Percentiles rank a stretch among this genome's conserved stretches.
phyloP scores from a whole-genome alignment of 345 rosid species.

The Pseudoturritis turrita region DNA sequence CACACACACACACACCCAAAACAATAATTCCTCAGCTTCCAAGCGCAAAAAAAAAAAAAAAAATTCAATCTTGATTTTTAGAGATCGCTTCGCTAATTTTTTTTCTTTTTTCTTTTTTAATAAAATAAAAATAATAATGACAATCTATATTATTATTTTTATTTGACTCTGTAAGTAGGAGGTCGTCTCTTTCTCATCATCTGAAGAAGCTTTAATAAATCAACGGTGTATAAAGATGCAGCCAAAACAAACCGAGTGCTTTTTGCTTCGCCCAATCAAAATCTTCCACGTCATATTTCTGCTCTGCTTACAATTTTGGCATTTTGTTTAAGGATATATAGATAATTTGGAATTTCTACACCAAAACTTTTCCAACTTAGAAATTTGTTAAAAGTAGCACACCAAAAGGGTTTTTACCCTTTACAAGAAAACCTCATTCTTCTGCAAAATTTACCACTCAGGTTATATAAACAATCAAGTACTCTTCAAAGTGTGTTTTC shows the following conservation, averaged over 20 bases:
- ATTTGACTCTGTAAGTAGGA: too few species aligned
- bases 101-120: not conserved
- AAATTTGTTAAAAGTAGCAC: too few species aligned
- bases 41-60: not conserved
- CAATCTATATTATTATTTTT: not conserved
- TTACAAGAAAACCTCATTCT: too few species aligned
- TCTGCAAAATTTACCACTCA: too few species aligned
- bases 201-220: conserved; percentile 4
- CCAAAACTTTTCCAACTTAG: too few species aligned
- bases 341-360: too few species aligned
- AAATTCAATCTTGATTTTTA: conserved; percentile 14
- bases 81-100: conserved; percentile 17
- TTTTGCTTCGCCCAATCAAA: not conserved
- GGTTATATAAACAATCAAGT: too few species aligned
- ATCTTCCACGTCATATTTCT: not conserved
- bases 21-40: conserved; percentile 24
- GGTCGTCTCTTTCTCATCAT: not conserved
- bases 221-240: conserved; percentile 4
- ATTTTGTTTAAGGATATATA: too few species aligned
- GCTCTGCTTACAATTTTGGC: not conserved
- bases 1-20: not conserved
- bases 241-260: not conserved
- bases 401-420: too few species aligned
- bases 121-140: not conserved
- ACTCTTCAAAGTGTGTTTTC: too few species aligned